Conservation (phyloP, 495 filamentous ascomycete genomes). For the Achaetomiella virescens region DNA sequence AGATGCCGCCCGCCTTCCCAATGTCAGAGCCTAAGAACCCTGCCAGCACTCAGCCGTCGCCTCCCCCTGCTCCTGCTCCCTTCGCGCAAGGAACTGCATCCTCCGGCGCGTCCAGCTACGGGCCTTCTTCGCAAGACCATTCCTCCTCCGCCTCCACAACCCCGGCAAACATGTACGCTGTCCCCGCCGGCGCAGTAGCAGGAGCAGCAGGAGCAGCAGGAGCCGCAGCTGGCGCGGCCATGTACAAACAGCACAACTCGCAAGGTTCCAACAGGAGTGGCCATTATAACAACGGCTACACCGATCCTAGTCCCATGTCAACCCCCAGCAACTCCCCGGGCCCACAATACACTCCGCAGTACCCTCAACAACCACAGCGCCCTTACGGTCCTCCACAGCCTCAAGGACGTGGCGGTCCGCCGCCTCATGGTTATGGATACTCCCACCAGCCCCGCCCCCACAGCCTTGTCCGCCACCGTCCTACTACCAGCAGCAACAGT, state of each 20-base stretch:
- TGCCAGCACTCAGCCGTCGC: not conserved
- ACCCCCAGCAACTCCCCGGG: slow-evolving; percentile 3
- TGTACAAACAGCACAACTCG: slow-evolving; percentile 1
- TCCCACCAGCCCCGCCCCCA: not conserved
- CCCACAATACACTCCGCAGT: not conserved
- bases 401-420: not conserved
- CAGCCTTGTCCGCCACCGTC: not conserved
- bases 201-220: not conserved
- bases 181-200: not conserved
- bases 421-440: too few relatives aligned
- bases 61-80: not conserved
- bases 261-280: not conserved
- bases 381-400: not conserved
- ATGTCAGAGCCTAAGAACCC: slow-evolving; percentile 1
- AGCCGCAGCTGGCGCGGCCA: not conserved
- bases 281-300: not conserved
- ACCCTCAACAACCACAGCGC: not conserved
- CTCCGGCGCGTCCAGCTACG: not conserved
- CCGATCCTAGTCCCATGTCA: slow-evolving; percentile 6
- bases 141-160: not conserved
- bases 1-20: not conserved
- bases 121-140: not conserved
- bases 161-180: slow-evolving; percentile 1
- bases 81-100: not conserved
- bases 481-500: not conserved